Conservation (phyloP, 1,284 basidiomycete genomes). For the Apiotrichum veenhuisii region DNA sequence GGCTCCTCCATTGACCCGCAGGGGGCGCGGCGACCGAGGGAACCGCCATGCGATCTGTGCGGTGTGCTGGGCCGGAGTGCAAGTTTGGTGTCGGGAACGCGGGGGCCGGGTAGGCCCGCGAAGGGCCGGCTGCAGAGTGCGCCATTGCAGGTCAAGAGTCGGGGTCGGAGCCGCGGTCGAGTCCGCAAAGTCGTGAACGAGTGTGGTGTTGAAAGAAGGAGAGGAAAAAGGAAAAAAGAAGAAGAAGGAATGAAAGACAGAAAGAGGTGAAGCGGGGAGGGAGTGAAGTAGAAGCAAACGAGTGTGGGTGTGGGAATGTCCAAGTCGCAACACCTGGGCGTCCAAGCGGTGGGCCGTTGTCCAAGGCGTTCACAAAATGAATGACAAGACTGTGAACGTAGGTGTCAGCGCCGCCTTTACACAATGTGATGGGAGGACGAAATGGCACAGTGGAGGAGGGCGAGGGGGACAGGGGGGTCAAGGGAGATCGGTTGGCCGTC, state of each 20-base stretch:
- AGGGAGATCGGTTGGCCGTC: no score
- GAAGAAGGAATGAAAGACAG: neutral
- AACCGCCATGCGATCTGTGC: conserved; percentile 2
- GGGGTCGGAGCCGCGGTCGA: no score
- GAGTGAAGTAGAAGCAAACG: neutral
- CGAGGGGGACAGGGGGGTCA: no score
- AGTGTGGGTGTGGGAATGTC: conserved; percentile 7
- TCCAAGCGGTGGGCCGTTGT: no score
- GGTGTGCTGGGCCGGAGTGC: neutral
- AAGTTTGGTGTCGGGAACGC: neutral
- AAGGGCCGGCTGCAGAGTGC: conserved; percentile 21
- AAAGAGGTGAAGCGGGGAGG: no score
- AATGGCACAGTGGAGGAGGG: no score
- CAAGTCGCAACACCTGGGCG: no score
- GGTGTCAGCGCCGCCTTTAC: no score
- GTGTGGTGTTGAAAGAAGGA: neutral
- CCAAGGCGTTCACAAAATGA: no score
- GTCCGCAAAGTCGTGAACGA: neutral
- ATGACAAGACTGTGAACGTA: no score
- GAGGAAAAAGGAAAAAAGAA: neutral
- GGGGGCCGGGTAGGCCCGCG: conserved; percentile 9
- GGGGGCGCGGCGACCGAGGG: conserved; percentile 2
- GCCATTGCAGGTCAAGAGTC: conserved; percentile 21
- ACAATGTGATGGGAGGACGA: no score
- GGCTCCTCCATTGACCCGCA: neutral